Percentiles rank a stretch among this genome's conserved stretches.
These are phyloP conservation scores for Candida loeiensis DNA, from an alignment of 805 yeast species.

Conservation along the genomic window DNA sequence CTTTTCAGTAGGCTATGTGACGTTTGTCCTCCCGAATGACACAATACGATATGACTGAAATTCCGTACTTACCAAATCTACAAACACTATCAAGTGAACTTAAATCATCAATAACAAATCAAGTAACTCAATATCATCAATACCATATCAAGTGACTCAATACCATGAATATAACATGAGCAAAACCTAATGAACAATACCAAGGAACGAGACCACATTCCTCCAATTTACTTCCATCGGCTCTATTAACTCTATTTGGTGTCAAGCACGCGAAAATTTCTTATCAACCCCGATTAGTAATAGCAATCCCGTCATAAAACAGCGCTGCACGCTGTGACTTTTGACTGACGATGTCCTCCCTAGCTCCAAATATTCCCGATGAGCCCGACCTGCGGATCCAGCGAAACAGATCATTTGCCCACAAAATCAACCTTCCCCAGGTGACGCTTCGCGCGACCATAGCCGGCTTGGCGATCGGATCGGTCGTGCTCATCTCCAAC, in stretches of 20 bases:
- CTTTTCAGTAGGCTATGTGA: too few relatives aligned
- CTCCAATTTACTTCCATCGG: too few relatives aligned
- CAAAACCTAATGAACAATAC: too few relatives aligned
- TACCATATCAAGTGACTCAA: too few relatives aligned
- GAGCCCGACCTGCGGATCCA: not conserved
- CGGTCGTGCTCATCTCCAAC: constrained; percentile 80
- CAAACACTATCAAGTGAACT: too few relatives aligned
- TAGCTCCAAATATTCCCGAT: not conserved
- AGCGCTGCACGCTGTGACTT: not conserved
- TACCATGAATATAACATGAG: too few relatives aligned
- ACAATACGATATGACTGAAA: too few relatives aligned
- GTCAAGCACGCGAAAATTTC: not conserved
- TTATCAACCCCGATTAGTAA: not conserved
- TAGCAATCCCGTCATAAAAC: not conserved
- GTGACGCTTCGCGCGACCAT: constrained; percentile 69
- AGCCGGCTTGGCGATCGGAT: constrained; percentile 81
- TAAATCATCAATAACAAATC: too few relatives aligned
- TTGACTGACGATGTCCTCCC: not conserved
- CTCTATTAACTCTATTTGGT: not conserved
- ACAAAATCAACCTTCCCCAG: constrained; percentile 57
- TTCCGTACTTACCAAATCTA: too few relatives aligned
- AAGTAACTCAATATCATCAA: too few relatives aligned
- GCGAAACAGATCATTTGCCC: constrained; percentile 13
- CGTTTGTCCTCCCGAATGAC: too few relatives aligned
- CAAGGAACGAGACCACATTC: too few relatives aligned